A percentile compares a stretch with the other conserved stretches of the same genome.
Conservation (phyloP, 208 protist species). For the Trypanosoma congolense region DNA sequence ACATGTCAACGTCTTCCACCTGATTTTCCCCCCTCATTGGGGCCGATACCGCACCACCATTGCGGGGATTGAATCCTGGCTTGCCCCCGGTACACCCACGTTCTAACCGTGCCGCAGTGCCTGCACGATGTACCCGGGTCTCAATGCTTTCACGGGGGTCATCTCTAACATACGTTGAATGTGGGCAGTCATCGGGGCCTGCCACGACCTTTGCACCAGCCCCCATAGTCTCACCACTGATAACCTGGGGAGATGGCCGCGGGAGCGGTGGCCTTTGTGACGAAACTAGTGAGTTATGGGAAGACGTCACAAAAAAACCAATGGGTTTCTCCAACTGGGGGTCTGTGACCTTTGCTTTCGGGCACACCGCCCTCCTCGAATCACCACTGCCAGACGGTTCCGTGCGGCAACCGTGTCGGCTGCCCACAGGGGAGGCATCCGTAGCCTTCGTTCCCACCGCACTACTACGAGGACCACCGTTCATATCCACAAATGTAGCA, state of each 20-base stretch:
- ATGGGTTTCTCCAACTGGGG: not conserved
- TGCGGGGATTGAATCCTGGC: too few relatives aligned
- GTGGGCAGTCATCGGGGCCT: not conserved
- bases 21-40: too few relatives aligned
- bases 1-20: too few relatives aligned
- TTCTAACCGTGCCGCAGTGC: too few relatives aligned
- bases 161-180: not conserved
- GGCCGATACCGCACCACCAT: too few relatives aligned
- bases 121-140: not conserved
- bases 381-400: not conserved
- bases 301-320: not conserved
- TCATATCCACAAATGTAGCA: too few relatives aligned
- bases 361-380: not conserved
- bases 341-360: not conserved
- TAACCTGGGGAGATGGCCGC: slow-evolving; percentile 10
- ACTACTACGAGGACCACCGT: too few relatives aligned
- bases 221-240: not conserved
- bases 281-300: slow-evolving; percentile 3
- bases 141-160: not conserved
- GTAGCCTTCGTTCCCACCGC: too few relatives aligned
- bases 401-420: too few relatives aligned
- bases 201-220: not conserved
- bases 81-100: too few relatives aligned
- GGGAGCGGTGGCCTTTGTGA: slow-evolving; percentile 21
- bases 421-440: too few relatives aligned